Evolutionary conservation across 176 grass and related monocot species (phyloP), one percentile per base, ranked within the genome.

Genomic region (Oryza nivara): DNA sequence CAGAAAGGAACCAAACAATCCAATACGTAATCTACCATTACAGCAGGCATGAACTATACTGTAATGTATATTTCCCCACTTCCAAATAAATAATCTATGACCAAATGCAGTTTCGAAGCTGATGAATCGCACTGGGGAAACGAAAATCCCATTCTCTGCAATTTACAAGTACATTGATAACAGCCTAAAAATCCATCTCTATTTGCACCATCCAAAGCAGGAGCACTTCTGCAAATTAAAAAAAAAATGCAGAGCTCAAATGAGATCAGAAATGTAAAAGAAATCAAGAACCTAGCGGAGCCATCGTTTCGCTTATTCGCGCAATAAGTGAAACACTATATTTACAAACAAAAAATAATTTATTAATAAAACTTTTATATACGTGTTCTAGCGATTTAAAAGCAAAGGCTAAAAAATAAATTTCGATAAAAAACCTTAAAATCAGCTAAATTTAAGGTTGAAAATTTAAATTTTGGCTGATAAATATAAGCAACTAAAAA

Each of bases 191-290:
- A 36, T 9, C 19, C 68, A 12, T 70, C 68, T 75, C 76, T 95
- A 92, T 63, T 91, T 95, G 90, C 88, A 95, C 86, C 83, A 95
- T 80, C 90, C 88, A 63, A 95, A 95, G 88, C 93, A 95, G 35
- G 90, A 95, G 44, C 86, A 90, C 15, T 77, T 77, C 93, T 95
- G 90, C 72, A 84, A 15, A 41, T 16, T 3, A 26, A 6, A 25
- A 5, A 15, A 70, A 17, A 46, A 11, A 56, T 22, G 30, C 25
- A 48, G 25, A 71, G 6, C 5, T 65, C 16, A 56, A 48, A 26
- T 41, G 36, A 67, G 61, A 70, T 58, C 48, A 38, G 12, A 61
- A 61, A 25, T 11, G 36, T 4, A 15, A 13, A 54, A 54, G 14
- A 16, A 54, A 54, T 54, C 51, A 15, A 15, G 47, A 49, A 49